phyloP scores from a whole-genome alignment of 345 rosid species.

The Draba incana region DNA sequence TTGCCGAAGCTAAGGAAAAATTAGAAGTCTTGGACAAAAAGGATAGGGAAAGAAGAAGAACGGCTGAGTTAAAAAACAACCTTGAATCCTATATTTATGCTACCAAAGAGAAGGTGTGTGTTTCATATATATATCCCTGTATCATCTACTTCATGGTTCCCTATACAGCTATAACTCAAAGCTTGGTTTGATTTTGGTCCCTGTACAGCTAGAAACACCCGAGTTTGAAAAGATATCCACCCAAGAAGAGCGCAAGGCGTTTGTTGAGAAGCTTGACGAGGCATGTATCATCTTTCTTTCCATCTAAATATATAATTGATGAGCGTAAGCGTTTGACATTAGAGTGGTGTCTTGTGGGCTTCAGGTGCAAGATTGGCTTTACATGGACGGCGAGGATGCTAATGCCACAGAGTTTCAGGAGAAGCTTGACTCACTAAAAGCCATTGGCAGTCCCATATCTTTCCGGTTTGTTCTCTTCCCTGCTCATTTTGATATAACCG shows the following conservation, averaged over 20 bases:
- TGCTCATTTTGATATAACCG: constrained; percentile 6
- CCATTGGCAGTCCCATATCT: constrained; percentile 76
- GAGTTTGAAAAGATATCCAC: constrained; percentile 75
- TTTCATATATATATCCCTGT: constrained; percentile 18
- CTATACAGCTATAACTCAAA: constrained; percentile 10
- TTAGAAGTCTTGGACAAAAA: constrained; percentile 81
- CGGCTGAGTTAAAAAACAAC: constrained; percentile 90
- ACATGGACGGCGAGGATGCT: constrained; percentile 96
- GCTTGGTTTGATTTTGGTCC: constrained; percentile 20
- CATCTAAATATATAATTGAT: background rate
- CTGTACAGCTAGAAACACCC: constrained; percentile 70
- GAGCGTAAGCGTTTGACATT: constrained; percentile 22
- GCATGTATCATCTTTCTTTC: constrained; percentile 40
- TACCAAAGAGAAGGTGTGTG: constrained; percentile 86
- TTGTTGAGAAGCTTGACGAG: constrained; percentile 89
- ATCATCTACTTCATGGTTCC: constrained; percentile 1
- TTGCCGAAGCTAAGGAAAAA: constrained; percentile 68
- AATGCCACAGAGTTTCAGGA: constrained; percentile 72
- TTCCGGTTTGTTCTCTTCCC: constrained; percentile 58
- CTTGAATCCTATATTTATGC: constrained; percentile 95
- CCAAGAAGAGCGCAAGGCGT: constrained; percentile 74
- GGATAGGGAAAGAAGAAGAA: constrained; percentile 88
- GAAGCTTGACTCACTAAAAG: constrained; percentile 68
- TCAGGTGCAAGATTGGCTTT: constrained; percentile 98
- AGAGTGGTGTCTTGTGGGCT: constrained; percentile 18